Conservation (phyloP, 305 asterid genomes). For the Fraxinus albicans region DNA sequence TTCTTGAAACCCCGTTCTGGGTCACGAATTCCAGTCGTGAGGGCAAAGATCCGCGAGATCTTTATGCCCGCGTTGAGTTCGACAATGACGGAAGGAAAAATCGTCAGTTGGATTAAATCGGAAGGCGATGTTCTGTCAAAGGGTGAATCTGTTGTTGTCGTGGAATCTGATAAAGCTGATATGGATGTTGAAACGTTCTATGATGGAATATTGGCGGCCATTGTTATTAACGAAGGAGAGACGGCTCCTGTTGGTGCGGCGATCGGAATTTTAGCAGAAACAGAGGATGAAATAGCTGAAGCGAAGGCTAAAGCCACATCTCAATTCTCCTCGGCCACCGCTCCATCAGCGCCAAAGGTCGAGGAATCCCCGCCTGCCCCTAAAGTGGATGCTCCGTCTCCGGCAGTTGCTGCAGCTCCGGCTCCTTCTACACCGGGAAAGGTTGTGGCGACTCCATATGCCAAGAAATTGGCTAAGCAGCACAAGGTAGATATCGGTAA, state of each 20-base stretch:
- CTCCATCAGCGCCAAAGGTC: constrained; percentile 28
- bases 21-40: constrained; percentile 34
- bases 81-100: constrained; percentile 96
- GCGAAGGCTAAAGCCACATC: constrained; percentile 79
- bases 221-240: constrained; percentile 80
- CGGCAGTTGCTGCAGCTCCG: constrained; percentile 21
- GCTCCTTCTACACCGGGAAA: constrained; percentile 56
- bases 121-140: constrained; percentile 83
- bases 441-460: constrained; percentile 75
- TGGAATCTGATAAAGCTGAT: constrained; percentile 93
- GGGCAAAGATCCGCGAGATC: constrained; percentile 60
- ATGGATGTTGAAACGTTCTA: constrained; percentile 96
- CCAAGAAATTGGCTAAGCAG: constrained; percentile 92
- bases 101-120: constrained; percentile 86
- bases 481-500: constrained; percentile 68
- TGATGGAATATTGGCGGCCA: constrained; percentile 82
- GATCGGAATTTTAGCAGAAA: constrained; percentile 79
- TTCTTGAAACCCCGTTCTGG: constrained; percentile 30
- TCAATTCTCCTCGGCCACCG: constrained; percentile 33
- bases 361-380: constrained; percentile 39
- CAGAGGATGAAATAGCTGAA: constrained; percentile 66
- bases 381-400: constrained; percentile 26
- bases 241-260: constrained; percentile 81
- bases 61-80: constrained; percentile 98
- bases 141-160: constrained; percentile 90